Base-by-base conservation (phyloP, 108 stramenopile genomes). In the Cyclotella sp. region DNA sequence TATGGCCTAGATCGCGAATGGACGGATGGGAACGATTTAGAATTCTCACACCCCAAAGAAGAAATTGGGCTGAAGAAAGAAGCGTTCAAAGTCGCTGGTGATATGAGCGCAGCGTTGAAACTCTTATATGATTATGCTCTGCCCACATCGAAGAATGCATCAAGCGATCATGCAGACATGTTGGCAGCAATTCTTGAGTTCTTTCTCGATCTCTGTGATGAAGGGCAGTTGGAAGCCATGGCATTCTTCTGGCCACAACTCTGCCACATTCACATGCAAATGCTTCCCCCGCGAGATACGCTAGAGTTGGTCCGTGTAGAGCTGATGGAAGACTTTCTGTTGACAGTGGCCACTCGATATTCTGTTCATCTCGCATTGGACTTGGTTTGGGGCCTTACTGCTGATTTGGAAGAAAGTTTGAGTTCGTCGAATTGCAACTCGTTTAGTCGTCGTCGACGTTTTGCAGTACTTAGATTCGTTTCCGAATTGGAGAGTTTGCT, bases 191-290 rank as follows among this genome's bases (percentile, higher is more conserved):
- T 95, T 26, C 73, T 95, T 59, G 94, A 95, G 55, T 93, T 95
- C 72, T 89, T 95, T 76, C 61, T 95, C 42, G 94, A 95, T 76
- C 68, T 95, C 29, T 85, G 86, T 62, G 90, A 93, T n/a, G 89
- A 91, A 27, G 92, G 88, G 4, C 89, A 95, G 70, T 55, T 93
- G 12, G 73, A 86, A 16, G 88, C 88, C n/a, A 73, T 95, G 14
- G 89, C 92, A 22, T 93, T 93, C 73, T 95, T 90, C 60, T 95
- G 91, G 91, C 91, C 90, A 21, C 94, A 95, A 55, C 29, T 95
- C 24, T 89, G 88, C 53, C 87, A 90, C 41, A 89, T 95, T 70
- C 94, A 95, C 66, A 81, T 93, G 82, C 89, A 88, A 63, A 95
- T 95, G 94, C 81, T 95, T 3, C 94, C 94, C 9, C 85, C 91